A percentile compares a stretch with the other conserved stretches of the same genome.
These are phyloP conservation scores for Entoloma clypeatum DNA, from an alignment of 1,284 basidiomycete species.

Conservation along the genomic window DNA sequence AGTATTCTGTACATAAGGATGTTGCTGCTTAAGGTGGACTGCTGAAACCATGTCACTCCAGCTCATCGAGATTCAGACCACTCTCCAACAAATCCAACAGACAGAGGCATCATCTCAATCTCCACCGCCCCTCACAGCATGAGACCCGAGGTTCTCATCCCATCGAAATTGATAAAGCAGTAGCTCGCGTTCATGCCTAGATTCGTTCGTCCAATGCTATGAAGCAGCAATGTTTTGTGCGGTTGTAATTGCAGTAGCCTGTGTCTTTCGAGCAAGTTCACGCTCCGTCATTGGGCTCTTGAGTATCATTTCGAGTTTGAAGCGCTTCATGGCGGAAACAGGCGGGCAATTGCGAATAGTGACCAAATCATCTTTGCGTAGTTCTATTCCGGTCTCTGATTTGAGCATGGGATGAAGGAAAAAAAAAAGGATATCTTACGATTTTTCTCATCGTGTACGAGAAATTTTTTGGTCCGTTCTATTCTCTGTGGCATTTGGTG, in stretches of 20 bases:
- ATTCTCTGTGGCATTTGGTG: conserved; percentile 46
- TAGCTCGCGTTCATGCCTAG: no score
- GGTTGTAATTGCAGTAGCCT: conserved; percentile 14
- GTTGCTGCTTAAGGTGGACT: conserved; percentile 8
- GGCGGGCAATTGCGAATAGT: conserved; percentile 77
- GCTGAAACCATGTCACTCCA: conserved; percentile 32
- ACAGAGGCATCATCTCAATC: conserved; percentile 11
- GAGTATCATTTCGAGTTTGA: conserved; percentile 62
- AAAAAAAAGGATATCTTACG: conserved; percentile 34
- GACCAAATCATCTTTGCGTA: conserved; percentile 65
- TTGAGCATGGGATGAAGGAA: conserved; percentile 7
- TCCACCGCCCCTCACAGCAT: conserved; percentile 14
- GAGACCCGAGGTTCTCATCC: not conserved
- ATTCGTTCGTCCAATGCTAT: no score
- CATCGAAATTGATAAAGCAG: no score
- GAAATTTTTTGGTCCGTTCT: conserved; percentile 68
- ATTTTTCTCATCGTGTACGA: conserved; percentile 69
- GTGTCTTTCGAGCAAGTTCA: conserved; percentile 32
- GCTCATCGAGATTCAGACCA: conserved; percentile 63
- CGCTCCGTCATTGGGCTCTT: conserved; percentile 63
- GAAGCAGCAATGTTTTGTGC: conserved; percentile 8
- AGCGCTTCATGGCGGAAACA: conserved; percentile 71
- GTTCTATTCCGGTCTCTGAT: conserved; percentile 44
- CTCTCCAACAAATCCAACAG: conserved; percentile 43
- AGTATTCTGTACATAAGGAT: conserved; percentile 22